Base-by-base conservation (phyloP, 805 yeast species). In the Pichia kluyveri region DNA sequence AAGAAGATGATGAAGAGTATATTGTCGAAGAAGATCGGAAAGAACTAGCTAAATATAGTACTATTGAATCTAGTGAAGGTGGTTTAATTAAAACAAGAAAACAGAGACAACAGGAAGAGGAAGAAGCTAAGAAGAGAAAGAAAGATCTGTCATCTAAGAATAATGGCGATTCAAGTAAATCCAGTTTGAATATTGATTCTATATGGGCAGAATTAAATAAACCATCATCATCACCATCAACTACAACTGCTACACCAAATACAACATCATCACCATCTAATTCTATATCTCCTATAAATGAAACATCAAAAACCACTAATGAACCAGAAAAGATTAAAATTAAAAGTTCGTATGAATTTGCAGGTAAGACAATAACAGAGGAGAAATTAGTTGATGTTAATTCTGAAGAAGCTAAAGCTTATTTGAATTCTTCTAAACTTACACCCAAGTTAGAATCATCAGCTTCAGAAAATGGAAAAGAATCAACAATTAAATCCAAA, bases 381-480 rank as follows among this genome's bases (percentile, higher is more conserved):
- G 82, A 82, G 50, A 88, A 86, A 63, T 70, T 74, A 65, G 97
- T 93, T 1, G 83, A 79, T 42, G 76, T 75, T 8, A 72, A 78
- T 42, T 84, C 96, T 9, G 93, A 93, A 14, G 96, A 88, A 61
- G 98, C 95, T 0, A 79, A 79, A 54, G 96, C 90, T 18, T 88
- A 83, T 58, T 62, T 86, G 40, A 77, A 76, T 51, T 79, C 83
- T 1, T 67, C 79, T 54, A 64, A 44, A 54, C 55, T 46, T 38
- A 27, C 46, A 38, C 32, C 39, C 17, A 38, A 37, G 7, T 9
- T 17, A 2, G 18, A 30, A 17, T 36, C 43, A 5, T 17, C 39
- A 17, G 14, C 49, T 19, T 38, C 42, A 15, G 18, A 34, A 14
- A 34, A 34, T 14, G 37, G 12, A 7, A 7, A 15, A 34, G 37